Conservation (phyloP, 2,329 filamentous ascomycete species). For the Xylariaceae sp. region DNA sequence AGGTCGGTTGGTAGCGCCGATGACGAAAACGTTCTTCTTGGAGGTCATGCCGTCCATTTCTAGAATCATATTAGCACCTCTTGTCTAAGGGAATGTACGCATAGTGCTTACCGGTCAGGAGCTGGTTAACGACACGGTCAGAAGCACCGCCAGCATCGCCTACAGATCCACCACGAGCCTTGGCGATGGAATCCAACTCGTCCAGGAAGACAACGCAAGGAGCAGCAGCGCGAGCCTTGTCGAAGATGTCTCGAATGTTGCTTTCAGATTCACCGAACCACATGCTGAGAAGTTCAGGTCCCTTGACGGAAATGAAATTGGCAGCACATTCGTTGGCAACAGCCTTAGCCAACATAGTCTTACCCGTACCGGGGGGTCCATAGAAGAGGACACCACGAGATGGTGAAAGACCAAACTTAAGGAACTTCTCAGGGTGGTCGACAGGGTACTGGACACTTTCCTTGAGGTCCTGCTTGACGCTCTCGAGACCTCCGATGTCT, state of each 20-base stretch:
- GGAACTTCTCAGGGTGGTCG: constrained; percentile 99
- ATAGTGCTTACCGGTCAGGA: constrained; percentile 73
- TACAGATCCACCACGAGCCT: constrained; percentile 93
- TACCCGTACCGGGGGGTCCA: constrained; percentile 98
- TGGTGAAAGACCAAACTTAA: constrained; percentile 98
- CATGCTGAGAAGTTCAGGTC: constrained; percentile 96
- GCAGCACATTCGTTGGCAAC: constrained; percentile 98
- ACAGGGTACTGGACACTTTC: constrained; percentile 98
- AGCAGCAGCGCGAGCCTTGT: constrained; percentile 96
- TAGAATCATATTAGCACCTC: constrained; percentile 41
- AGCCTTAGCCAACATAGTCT: constrained; percentile 98
- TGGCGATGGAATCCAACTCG: constrained; percentile 97
- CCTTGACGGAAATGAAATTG: constrained; percentile 99
- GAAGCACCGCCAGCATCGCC: constrained; percentile 97
- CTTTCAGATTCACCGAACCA: constrained; percentile 99
- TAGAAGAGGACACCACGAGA: constrained; percentile 99
- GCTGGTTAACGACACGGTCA: constrained; percentile 99
- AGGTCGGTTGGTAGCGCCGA: constrained; percentile 96
- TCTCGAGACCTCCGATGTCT: constrained; percentile 96
- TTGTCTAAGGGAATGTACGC: too few relatives aligned
- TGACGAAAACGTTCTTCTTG: constrained; percentile 99
- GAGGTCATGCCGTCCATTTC: constrained; percentile 99
- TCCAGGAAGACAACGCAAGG: constrained; percentile 99
- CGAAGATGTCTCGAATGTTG: constrained; percentile 99
- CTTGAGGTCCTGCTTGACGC: constrained; percentile 98